phyloP scores from a whole-genome alignment of 352 stramenopile species.

The Globisporangium nagaii region DNA sequence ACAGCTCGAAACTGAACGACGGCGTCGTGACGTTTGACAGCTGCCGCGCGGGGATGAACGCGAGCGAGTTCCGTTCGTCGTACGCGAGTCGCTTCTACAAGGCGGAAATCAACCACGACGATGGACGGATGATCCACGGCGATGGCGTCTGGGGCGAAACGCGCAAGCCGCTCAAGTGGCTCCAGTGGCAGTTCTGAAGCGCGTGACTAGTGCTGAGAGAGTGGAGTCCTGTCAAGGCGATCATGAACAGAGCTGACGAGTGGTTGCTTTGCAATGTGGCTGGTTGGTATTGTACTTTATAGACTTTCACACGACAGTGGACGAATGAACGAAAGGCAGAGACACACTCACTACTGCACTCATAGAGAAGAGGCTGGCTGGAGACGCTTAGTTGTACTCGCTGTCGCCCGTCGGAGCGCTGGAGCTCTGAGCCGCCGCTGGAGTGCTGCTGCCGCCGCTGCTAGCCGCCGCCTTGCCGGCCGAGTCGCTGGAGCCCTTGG shows the following conservation, averaged over 20 bases:
- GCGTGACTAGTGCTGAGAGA: background rate
- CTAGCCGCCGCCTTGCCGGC: background rate
- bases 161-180: conserved; percentile 39
- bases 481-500: background rate
- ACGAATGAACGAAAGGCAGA: too few relatives aligned
- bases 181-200: conserved; percentile 31
- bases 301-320: background rate
- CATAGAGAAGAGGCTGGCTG: too few relatives aligned
- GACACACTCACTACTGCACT: too few relatives aligned
- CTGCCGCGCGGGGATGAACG: conserved; percentile 13
- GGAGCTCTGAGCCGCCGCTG: background rate
- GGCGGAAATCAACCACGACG: conserved; percentile 32
- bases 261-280: background rate
- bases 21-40: conserved; percentile 25
- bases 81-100: conserved; percentile 21
- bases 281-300: background rate
- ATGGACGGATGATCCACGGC: conserved; percentile 20
- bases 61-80: conserved; percentile 10
- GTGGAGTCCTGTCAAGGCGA: too few relatives aligned
- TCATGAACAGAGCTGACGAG: too few relatives aligned
- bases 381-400: background rate
- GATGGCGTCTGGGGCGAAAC: conserved; percentile 31
- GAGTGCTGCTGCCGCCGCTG: background rate
- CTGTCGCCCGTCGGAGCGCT: background rate
- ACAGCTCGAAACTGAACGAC: conserved; percentile 23